Conservation (phyloP, 208 protist genomes). For the Leishmania martiniquensis region DNA sequence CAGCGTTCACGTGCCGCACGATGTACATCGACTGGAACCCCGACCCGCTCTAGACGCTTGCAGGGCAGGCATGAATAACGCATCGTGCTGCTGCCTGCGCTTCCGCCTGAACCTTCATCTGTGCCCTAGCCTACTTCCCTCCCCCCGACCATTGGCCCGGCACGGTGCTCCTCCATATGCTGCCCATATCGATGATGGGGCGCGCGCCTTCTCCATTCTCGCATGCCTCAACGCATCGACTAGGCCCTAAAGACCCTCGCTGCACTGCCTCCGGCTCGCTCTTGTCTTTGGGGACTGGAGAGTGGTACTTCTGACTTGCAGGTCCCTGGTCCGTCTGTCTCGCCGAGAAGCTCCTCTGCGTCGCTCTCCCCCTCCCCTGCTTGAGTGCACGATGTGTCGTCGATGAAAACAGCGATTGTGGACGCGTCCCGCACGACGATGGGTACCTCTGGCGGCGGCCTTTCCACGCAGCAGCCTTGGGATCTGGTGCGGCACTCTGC, state of each 20-base stretch:
- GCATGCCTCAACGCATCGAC: neutral
- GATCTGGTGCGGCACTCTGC: slow-evolving; percentile 39
- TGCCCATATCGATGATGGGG: neutral
- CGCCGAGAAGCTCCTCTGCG: neutral
- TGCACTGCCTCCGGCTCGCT: neutral
- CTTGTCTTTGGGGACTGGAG: neutral
- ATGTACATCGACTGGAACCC: neutral
- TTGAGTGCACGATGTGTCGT: neutral
- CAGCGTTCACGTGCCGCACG: neutral
- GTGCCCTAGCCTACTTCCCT: neutral
- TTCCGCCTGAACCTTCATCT: neutral
- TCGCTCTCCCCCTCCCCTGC: neutral
- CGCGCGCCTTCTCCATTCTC: neutral
- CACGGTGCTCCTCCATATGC: neutral
- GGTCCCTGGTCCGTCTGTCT: neutral
- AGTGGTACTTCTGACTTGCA: neutral
- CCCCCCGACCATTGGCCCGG: too few relatives aligned
- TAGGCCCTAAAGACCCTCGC: neutral
- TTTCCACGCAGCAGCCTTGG: slow-evolving; percentile 35
- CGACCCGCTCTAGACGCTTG: too few relatives aligned
- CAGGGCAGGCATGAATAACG: neutral
- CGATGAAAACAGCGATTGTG: slow-evolving; percentile 45
- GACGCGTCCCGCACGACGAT: slow-evolving; percentile 54
- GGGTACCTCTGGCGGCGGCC: slow-evolving; percentile 47
- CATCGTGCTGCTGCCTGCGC: neutral